Evolutionary conservation across 805 yeast genomes (phyloP), one percentile per base, ranked within the genome.

Genomic region (Clavispora vitiphila): DNA sequence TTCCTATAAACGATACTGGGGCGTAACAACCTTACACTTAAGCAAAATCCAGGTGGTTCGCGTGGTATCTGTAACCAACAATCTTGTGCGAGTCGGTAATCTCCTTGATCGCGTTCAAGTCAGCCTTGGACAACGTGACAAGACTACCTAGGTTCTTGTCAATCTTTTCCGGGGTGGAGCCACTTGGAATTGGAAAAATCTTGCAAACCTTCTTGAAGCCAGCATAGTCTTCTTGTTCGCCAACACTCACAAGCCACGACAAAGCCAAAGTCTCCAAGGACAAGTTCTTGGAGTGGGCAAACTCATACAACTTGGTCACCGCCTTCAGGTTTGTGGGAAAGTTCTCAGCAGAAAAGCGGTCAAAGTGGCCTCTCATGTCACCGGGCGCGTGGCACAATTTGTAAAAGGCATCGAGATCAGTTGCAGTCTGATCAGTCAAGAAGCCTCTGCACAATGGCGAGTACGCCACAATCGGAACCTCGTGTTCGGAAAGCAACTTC

Each of bases 361-460:
- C 89, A 35, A 79, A 53, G 20, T 40, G 42, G 4, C 41, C 36
- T 50, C 87, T 70, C 40, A 79, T 43, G 54, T 84, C 91, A 34
- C 76, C 81, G 11, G 80, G 76, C 27, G 83, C 54, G 41, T 77
- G 81, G 31, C 43, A 40, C 27, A 45, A 38, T 0, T 60, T 53
- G 20, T 49, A 52, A 49, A 57, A 66, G 8, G 48, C 48, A 20
- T 63, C 60, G 12, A 56, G 46, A 16, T 62, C 52, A 5, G 72
- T 61, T 20, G 62, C 77, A 40, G 80, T 62, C 25, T 55, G 47
- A 42, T 93, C 95, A 3, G 91, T 81, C 41, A 89, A 70, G 46
- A 82, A 66, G 1, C 96, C 96, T 54, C 86, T 74, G 8, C 89
- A 83, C 41, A 89, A 69, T 23, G 96, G 96, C 23, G 95, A 83